Base-by-base conservation (phyloP, 345 rosid species). In the Lagerstroemia speciosa region DNA sequence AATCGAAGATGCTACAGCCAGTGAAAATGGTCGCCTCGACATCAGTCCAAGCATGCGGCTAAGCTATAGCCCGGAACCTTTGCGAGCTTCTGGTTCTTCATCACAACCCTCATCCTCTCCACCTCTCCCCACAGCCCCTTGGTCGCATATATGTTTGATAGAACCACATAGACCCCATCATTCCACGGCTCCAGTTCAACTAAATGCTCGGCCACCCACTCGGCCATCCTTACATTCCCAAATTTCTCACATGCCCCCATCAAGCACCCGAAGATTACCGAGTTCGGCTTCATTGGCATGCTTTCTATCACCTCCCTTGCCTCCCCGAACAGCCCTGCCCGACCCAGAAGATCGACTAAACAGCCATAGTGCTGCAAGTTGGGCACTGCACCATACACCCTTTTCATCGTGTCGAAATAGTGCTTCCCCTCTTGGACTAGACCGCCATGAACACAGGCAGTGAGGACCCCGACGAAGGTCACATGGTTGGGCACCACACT, bases 181-280 rank as follows among this genome's bases (percentile, higher is more conserved):
- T 85, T 87, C 94, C 88, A 83, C 27, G 94, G 96, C 70, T 91
- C 94, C 66, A 89, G 71, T 64, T 85, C 92, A 22, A 69, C 75
- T 78, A 91, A 72, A 70, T 89, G 81, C 76, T 17, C 67, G 73
- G 88, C 94, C 72, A 91, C 94, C 92, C 91, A 91, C 76, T 93
- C 96, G 30, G 86, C 97, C 82, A 83, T 84, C 76, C 84, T 75
- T 73, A 86, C 94, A 57, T 87, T 80, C 71, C 86, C 92, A 76
- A 79, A 79, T 75, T 85, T 90, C 87, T 93, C 98, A 71, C 96
- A 90, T 46, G 89, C 98, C 72, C 97, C 93, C 86, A 90, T 80
- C 85, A 90, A 78, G 78, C 93, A 84, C 61, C 98, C 98, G 83
- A 90, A 89, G 24, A 89, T 83, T 20, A 86, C 85, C 62, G 80